Base-by-base conservation (phyloP, 208 protist species). In the Wallacemonas sp. region DNA sequence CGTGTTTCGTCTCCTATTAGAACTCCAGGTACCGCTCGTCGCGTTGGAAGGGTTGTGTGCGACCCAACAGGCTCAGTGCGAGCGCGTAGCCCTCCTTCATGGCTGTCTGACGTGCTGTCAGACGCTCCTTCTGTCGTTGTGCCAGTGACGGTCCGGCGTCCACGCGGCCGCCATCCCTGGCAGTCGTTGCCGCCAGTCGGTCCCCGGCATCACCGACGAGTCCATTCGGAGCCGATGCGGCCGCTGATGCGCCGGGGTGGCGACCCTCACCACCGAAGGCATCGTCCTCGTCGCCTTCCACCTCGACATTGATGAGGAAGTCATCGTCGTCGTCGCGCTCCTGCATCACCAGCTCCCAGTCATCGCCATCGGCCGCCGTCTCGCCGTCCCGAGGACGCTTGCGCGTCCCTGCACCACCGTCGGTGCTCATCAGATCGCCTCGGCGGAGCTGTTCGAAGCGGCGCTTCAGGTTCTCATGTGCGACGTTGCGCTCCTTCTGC, bases 21-120 rank as follows among this genome's bases (percentile, higher is more conserved):
- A 91, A 93, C 19, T 85, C 70, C n/a, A 94, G 66, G 66, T 87
- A 91, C 36, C 81, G 80, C 63, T 89, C 83, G 12, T 73, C 69
- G 27, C 68, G 72, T 19, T 63, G 48, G 68, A 92, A 89, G 0
- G 83, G 83, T 42, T 78, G 73, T 2, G 76, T 75, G 13, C 89
- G 79, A 13, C 85, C 89, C 1, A 94, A 73, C 57, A 94, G 46
- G 1, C 63, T 68, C 52, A 94, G 69, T 38, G 81, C 68, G 22
- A 83, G 63, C 34, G 63, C 59, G 39, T 92, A 81, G 22, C 85
- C 89, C 39, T 83, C 78, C 21, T 70, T 78, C 55, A 85, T 78
- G 21, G 74, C 66, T 1, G 66, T 45, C 39, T 82, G 72, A n/a
- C 72, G 66, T 26, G 50, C 50, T 13, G 29, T 86, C 73, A 12